Conservation (phyloP, 108 stramenopile species). For the Pseudonitzschia multistriata region DNA sequence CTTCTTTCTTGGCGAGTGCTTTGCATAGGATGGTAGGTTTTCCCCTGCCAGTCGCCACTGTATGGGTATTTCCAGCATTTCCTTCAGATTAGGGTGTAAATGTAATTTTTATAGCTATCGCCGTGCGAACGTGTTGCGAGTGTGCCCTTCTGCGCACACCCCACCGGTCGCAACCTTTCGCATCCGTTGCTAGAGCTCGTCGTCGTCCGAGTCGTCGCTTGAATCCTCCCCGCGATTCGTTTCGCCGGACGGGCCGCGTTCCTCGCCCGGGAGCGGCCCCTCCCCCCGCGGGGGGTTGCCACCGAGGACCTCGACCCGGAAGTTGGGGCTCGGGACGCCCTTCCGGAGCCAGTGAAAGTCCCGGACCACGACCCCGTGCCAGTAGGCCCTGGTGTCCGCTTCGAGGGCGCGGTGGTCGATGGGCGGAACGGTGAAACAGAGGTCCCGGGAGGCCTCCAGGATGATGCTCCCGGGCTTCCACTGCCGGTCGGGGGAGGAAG, state of each 20-base stretch:
- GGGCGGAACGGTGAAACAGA: slow-evolving; percentile 18
- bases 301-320: slow-evolving; percentile 18
- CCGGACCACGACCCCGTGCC: slow-evolving; percentile 23
- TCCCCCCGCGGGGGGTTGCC: too few species aligned
- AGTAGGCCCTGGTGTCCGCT: slow-evolving; percentile 1
- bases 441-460: slow-evolving; percentile 32
- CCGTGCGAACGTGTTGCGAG: background rate
- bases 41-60: too few species aligned
- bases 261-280: too few species aligned
- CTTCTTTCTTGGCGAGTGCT: too few species aligned
- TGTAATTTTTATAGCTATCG: too few species aligned
- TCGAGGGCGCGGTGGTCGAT: background rate
- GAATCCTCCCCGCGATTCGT: background rate
- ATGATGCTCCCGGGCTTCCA: slow-evolving; percentile 31
- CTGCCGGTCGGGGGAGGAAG: slow-evolving; percentile 12
- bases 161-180: background rate
- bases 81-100: too few species aligned
- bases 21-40: too few species aligned
- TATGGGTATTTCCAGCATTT: too few species aligned
- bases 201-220: slow-evolving; percentile 13
- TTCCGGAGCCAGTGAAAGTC: slow-evolving; percentile 46
- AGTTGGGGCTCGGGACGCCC: slow-evolving; percentile 39
- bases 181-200: slow-evolving; percentile 15
- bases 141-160: background rate
- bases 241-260: background rate